Conservation (phyloP, 345 rosid genomes). For the Eucalyptus virginea region DNA sequence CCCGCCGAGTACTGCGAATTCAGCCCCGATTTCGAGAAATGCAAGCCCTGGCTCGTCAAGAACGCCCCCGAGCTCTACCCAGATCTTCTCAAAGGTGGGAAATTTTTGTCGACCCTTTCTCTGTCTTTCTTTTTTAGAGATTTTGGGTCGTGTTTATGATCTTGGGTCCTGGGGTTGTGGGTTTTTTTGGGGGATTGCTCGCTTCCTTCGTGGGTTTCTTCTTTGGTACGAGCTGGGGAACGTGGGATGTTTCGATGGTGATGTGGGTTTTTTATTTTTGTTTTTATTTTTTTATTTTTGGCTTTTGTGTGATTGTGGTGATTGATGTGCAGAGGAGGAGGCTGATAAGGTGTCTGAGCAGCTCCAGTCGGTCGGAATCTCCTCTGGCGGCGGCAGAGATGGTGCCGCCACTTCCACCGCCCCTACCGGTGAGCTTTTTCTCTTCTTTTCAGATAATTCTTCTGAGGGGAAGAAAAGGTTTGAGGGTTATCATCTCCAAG, state of each 20-base stretch:
- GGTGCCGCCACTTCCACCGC: conserved; percentile 37
- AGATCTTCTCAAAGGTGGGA: conserved; percentile 65
- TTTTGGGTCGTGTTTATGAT: not conserved
- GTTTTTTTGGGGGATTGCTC: not conserved
- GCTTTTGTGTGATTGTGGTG: not conserved
- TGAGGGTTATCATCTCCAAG: not conserved
- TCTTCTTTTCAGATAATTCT: not conserved
- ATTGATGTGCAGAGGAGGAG: conserved; percentile 40
- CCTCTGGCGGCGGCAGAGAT: conserved; percentile 32
- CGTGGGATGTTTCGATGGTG: not conserved
- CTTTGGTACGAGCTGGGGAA: not conserved
- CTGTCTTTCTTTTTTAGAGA: not conserved
- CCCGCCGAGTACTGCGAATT: conserved; percentile 96
- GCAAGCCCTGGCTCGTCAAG: conserved; percentile 83
- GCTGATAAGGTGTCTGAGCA: conserved; percentile 55
- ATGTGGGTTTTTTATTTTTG: not conserved
- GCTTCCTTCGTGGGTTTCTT: not conserved
- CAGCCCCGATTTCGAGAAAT: conserved; percentile 83
- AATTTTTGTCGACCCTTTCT: not conserved
- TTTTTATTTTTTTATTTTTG: not conserved
- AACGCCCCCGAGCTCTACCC: conserved; percentile 87
- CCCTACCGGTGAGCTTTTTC: conserved; percentile 5
- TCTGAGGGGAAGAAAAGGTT: not conserved
- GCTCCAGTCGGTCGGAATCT: conserved; percentile 60
- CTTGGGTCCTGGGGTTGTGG: not conserved